Conservation (phyloP, 805 yeast species). For the Zygosaccharomyces bisporus region DNA sequence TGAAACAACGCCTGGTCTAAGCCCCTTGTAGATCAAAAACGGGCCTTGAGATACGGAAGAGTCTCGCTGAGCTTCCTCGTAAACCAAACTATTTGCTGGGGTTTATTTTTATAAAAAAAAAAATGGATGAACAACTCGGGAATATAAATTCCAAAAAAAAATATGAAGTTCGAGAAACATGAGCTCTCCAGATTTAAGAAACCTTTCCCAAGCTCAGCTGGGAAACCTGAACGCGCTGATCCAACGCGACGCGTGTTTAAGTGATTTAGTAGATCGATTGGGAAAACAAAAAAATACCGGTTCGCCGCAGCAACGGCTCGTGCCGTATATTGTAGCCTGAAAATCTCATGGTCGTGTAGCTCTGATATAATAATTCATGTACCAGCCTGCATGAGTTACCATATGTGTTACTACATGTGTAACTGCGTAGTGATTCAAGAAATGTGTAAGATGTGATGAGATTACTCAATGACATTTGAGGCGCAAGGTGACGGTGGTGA, state of each 20-base stretch:
- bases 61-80: background rate
- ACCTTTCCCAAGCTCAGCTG: background rate
- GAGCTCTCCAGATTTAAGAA: background rate
- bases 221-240: constrained; percentile 1
- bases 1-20: background rate
- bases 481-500: background rate
- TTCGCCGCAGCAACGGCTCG: background rate
- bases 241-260: background rate
- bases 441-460: background rate
- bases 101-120: constrained; percentile 1
- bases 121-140: background rate
- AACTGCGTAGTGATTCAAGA: too few relatives aligned
- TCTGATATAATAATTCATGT: too few relatives aligned
- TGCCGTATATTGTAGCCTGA: too few relatives aligned
- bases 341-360: too few relatives aligned
- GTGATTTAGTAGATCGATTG: background rate
- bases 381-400: background rate
- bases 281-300: constrained; percentile 3
- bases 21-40: constrained; percentile 5
- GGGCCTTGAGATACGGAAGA: background rate
- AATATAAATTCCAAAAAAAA: constrained; percentile 2
- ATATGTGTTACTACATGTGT: too few relatives aligned
- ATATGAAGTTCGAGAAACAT: background rate
- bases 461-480: background rate
- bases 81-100: background rate